phyloP scores from a whole-genome alignment of 1,284 basidiomycete genomes.

The Puccinia polysora region DNA sequence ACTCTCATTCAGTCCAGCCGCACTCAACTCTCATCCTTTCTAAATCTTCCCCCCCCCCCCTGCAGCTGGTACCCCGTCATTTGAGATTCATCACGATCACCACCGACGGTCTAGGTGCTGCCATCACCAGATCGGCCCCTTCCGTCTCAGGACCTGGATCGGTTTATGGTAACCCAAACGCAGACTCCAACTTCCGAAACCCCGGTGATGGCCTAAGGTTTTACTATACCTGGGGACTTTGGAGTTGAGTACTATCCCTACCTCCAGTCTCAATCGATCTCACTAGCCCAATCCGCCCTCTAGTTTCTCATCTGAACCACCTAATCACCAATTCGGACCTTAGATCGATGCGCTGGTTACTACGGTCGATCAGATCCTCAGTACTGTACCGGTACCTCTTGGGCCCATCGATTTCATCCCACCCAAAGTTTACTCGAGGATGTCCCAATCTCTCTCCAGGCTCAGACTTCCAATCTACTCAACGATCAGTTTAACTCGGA shows the following conservation, averaged over 20 bases:
- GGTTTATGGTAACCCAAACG: conserved; percentile 18
- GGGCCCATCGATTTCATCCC: conserved; percentile 24
- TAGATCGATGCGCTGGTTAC: conserved; percentile 33
- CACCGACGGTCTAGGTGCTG: conserved; percentile 17
- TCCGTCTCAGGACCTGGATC: neutral
- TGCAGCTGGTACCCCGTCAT: conserved; percentile 1
- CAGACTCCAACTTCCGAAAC: neutral
- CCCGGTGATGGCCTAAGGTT: conserved; percentile 20
- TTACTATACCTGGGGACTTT: conserved; percentile 39
- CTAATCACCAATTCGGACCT: too few species aligned
- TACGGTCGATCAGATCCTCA: conserved; percentile 21
- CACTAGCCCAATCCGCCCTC: neutral
- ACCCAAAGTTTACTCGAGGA: conserved; percentile 14
- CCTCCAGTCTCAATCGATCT: neutral
- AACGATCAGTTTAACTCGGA: conserved; percentile 17
- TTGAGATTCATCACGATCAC: conserved; percentile 12
- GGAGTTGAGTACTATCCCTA: conserved; percentile 19
- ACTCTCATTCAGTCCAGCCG: neutral
- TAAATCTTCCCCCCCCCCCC: neutral
- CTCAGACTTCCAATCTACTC: neutral
- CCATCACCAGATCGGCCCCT: neutral
- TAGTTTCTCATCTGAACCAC: neutral
- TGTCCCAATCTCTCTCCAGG: neutral
- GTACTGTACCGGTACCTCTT: conserved; percentile 24
- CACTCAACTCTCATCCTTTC: neutral